phyloP scores from a whole-genome alignment of 352 stramenopile species.

The Phytophthora lateralis region DNA sequence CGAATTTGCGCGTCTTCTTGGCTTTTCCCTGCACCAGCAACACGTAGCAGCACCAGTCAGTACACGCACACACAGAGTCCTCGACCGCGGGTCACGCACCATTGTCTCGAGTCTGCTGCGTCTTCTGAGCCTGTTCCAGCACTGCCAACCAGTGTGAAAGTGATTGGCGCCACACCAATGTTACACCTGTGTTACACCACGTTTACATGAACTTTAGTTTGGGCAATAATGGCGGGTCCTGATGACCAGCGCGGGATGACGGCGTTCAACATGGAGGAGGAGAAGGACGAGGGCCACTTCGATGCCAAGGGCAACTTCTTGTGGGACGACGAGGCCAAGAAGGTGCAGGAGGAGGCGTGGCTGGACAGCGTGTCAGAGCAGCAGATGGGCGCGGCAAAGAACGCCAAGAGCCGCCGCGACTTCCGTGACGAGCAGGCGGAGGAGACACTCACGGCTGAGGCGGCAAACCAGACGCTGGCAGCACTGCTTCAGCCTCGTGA shows the following conservation, averaged over 20 bases:
- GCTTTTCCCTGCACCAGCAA: constrained; percentile 88
- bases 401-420: constrained; percentile 63
- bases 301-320: constrained; percentile 82
- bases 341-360: constrained; percentile 85
- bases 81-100: constrained; percentile 5
- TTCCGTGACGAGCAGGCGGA: constrained; percentile 60
- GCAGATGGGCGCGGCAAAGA: constrained; percentile 66
- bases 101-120: constrained; percentile 20
- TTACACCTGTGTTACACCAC: neutral
- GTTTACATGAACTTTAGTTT: neutral
- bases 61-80: neutral
- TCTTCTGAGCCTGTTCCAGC: constrained; percentile 9
- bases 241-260: constrained; percentile 58
- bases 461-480: constrained; percentile 59
- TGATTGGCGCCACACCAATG: neutral
- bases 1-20: constrained; percentile 99
- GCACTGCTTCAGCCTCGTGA: constrained; percentile 69
- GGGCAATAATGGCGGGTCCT: constrained; percentile 20
- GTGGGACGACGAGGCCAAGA: constrained; percentile 78
- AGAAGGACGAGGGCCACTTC: constrained; percentile 87
- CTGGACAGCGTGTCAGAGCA: constrained; percentile 76
- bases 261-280: constrained; percentile 85
- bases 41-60: constrained; percentile 7
- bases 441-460: constrained; percentile 64
- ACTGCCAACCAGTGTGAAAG: constrained; percentile 22